Evolutionary conservation across 2,329 filamentous ascomycete species (phyloP).

Genomic region (Leptodontidium sp.): DNA sequence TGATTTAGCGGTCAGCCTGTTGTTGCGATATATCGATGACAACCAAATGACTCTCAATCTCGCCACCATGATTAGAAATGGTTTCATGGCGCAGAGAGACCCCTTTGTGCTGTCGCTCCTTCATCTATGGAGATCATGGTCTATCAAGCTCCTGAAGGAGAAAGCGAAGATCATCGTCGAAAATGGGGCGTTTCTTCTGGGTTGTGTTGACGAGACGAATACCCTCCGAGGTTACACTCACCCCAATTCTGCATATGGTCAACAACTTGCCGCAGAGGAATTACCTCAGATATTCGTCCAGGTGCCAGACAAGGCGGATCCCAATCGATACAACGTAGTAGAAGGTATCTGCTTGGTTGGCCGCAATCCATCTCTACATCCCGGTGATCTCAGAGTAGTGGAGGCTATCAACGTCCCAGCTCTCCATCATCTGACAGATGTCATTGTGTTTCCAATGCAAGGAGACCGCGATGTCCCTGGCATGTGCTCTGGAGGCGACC

Average conservation of each 20-base stretch:
- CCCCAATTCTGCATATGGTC: constrained; percentile 48
- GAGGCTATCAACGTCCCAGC: constrained; percentile 77
- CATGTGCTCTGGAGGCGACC: constrained; percentile 95
- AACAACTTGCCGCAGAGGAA: constrained; percentile 52
- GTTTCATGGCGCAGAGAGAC: constrained; percentile 78
- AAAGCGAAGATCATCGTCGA: constrained; percentile 87
- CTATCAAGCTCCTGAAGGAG: constrained; percentile 88
- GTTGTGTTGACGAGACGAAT: constrained; percentile 85
- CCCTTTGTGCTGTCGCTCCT: constrained; percentile 85
- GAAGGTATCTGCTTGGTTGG: constrained; percentile 83
- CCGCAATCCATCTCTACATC: constrained; percentile 92
- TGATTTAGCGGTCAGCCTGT: constrained; percentile 67
- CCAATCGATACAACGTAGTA: constrained; percentile 67
- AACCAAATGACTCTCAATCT: constrained; percentile 81
- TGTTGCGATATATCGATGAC: constrained; percentile 82
- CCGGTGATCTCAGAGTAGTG: constrained; percentile 90
- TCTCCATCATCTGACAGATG: constrained; percentile 81
- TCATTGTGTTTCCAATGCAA: constrained; percentile 84
- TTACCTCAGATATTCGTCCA: constrained; percentile 92
- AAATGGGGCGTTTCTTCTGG: constrained; percentile 86
- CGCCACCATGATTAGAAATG: constrained; percentile 78
- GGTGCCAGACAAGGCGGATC: constrained; percentile 66
- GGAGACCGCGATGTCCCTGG: constrained; percentile 87
- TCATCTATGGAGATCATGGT: constrained; percentile 87
- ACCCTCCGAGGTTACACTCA: constrained; percentile 75